Evolutionary conservation across 148 eudicot species (phyloP).

Genomic region (Simmondsia chinensis): DNA sequence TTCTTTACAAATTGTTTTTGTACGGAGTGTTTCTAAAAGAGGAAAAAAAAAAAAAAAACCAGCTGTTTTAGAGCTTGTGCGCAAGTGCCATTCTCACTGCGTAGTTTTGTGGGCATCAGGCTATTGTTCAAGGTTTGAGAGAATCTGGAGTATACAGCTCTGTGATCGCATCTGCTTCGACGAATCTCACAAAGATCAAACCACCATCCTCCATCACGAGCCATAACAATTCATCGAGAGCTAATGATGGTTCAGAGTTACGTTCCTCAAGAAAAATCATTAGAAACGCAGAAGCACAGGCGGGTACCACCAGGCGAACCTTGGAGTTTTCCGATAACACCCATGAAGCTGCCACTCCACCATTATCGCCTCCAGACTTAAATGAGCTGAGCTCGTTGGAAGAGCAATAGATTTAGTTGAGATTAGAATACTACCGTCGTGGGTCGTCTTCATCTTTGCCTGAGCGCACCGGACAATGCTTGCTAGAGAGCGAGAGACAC

Average conservation of each 20-base stretch:
- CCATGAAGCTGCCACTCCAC: constrained; percentile 65
- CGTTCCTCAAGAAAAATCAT: constrained; percentile 45
- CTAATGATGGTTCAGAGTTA: constrained; percentile 12
- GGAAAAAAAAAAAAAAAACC: too few species aligned
- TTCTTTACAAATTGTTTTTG: too few species aligned
- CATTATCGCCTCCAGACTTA: constrained; percentile 60
- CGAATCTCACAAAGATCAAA: constrained; percentile 35
- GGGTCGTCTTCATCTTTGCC: constrained; percentile 60
- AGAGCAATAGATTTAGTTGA: neutral
- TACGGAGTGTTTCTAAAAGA: too few species aligned
- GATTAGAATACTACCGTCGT: neutral
- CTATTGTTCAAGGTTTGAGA: constrained; percentile 67
- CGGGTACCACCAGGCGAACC: constrained; percentile 44
- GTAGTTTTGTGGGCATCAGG: constrained; percentile 27
- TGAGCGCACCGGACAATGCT: constrained; percentile 43
- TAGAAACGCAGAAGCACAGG: constrained; percentile 26
- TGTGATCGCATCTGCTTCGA: constrained; percentile 48
- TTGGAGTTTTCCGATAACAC: constrained; percentile 18
- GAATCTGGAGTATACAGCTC: constrained; percentile 69
- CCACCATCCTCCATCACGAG: constrained; percentile 46
- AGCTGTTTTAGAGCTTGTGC: neutral
- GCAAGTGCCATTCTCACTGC: neutral
- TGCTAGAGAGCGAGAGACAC: constrained; percentile 15
- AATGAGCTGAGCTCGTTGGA: constrained; percentile 21
- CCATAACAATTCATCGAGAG: constrained; percentile 41